Evolutionary conservation across 306 rosid genomes (phyloP).

Genomic region (Heteromeles arbutifolia): DNA sequence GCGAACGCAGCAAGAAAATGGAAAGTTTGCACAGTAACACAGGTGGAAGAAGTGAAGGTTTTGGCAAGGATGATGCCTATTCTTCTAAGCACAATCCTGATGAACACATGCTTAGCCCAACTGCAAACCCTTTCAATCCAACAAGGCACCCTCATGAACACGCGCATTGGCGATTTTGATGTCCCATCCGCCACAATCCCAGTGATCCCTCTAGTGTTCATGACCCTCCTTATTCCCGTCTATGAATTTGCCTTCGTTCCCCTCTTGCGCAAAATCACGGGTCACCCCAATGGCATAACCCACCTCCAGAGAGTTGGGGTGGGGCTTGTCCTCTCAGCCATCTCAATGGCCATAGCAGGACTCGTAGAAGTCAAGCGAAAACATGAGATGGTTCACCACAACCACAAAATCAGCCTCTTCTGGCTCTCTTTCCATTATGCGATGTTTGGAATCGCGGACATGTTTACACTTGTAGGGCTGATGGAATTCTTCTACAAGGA

Average conservation of each 20-base stretch:
- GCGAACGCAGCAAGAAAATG: constrained; percentile 22
- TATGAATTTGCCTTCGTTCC: constrained; percentile 45
- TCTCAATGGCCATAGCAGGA: constrained; percentile 50
- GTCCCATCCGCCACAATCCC: constrained; percentile 51
- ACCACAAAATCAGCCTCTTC: constrained; percentile 32
- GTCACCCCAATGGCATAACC: constrained; percentile 41
- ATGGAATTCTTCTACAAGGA: constrained; percentile 54
- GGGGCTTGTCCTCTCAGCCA: constrained; percentile 45
- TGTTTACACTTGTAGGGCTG: constrained; percentile 50
- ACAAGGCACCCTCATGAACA: constrained; percentile 45
- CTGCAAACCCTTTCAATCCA: constrained; percentile 46
- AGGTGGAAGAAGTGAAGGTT: constrained; percentile 49
- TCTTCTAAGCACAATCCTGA: constrained; percentile 44
- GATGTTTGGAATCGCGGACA: constrained; percentile 52
- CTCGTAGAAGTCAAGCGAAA: constrained; percentile 38
- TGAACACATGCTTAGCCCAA: constrained; percentile 57
- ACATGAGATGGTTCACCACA: constrained; percentile 16
- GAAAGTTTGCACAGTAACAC: constrained; percentile 34
- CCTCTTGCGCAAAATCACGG: constrained; percentile 28
- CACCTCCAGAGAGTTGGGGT: constrained; percentile 51
- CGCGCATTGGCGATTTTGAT: constrained; percentile 9
- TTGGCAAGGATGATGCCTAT: constrained; percentile 59
- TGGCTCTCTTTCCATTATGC: constrained; percentile 59
- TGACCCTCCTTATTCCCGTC: constrained; percentile 43
- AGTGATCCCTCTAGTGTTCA: constrained; percentile 47